Evolutionary conservation across 345 rosid genomes (phyloP).

Genomic region (Geranium rotundifolium): DNA sequence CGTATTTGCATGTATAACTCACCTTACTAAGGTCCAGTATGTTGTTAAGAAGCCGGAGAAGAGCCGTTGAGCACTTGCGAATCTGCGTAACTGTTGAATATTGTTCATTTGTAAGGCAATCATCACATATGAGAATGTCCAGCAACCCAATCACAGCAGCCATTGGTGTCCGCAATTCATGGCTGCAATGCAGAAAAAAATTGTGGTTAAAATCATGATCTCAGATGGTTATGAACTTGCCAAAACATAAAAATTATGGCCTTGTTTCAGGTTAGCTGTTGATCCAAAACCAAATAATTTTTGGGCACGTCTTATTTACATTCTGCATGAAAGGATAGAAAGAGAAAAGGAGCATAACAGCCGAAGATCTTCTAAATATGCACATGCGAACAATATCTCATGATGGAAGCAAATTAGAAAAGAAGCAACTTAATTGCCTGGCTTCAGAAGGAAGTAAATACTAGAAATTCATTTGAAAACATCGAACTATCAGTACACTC

Average conservation of each 20-base stretch:
- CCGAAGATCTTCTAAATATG: too few species aligned
- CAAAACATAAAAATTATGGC: too few species aligned
- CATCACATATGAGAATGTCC: conserved; percentile 85
- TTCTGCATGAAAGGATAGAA: too few species aligned
- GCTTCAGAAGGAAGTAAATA: too few species aligned
- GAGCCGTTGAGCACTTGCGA: conserved; percentile 86
- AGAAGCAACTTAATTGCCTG: too few species aligned
- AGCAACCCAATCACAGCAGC: conserved; percentile 97
- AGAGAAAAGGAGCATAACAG: too few species aligned
- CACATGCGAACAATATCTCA: too few species aligned
- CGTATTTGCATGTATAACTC: conserved; percentile 8
- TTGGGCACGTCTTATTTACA: too few species aligned
- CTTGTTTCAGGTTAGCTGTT: too few species aligned
- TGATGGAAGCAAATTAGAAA: too few species aligned
- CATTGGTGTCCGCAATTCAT: conserved; percentile 97
- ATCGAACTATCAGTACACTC: background rate
- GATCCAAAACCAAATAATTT: too few species aligned
- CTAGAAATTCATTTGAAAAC: too few species aligned
- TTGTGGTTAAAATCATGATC: background rate
- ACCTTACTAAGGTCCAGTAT: conserved; percentile 97
- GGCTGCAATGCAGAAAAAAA: conserved; percentile 40
- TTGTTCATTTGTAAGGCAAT: conserved; percentile 81
- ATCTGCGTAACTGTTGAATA: conserved; percentile 85
- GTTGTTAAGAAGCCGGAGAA: conserved; percentile 90
- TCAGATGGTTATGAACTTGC: background rate